A percentile compares a stretch with the other conserved stretches of the same genome.
These are phyloP conservation scores for Ulota crispa DNA, from an alignment of 225 moss, liverwort and hornwort genomes.

Conservation along the genomic window DNA sequence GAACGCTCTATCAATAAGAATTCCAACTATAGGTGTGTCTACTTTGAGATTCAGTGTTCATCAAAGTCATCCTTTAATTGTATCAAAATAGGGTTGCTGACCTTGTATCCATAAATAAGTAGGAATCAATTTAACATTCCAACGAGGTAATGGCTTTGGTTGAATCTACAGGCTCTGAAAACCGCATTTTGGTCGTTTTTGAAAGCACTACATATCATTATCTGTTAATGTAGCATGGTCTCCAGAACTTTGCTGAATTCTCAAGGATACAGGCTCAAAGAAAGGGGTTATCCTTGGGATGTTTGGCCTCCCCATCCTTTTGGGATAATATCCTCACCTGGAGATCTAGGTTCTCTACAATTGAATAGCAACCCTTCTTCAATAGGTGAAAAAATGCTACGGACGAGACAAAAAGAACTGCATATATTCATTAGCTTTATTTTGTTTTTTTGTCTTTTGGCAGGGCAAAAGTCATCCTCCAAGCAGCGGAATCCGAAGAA, in stretches of 20 bases:
- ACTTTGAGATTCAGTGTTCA: not conserved
- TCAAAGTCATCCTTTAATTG: not conserved
- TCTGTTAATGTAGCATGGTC: too few species aligned
- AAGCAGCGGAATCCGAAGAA: constrained; percentile 81
- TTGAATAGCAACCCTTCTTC: too few species aligned
- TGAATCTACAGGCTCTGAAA: not conserved
- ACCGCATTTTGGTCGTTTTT: not conserved
- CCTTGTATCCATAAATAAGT: too few species aligned
- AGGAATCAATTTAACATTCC: not conserved
- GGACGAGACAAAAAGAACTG: not conserved
- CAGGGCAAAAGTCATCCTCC: constrained; percentile 90
- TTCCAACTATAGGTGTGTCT: not conserved
- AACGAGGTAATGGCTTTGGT: not conserved
- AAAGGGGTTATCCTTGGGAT: too few species aligned
- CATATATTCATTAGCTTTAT: not conserved
- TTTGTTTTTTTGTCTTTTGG: not conserved
- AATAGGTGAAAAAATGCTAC: too few species aligned
- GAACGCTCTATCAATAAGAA: not conserved
- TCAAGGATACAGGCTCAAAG: too few species aligned
- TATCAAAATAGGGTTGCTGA: not conserved
- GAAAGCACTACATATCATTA: not conserved
- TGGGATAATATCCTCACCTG: too few species aligned
- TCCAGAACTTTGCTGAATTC: too few species aligned
- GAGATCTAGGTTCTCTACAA: too few species aligned
- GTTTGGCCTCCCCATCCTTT: too few species aligned